phyloP scores from a whole-genome alignment of 805 yeast species.

The Suhomyces xylopsoci region DNA sequence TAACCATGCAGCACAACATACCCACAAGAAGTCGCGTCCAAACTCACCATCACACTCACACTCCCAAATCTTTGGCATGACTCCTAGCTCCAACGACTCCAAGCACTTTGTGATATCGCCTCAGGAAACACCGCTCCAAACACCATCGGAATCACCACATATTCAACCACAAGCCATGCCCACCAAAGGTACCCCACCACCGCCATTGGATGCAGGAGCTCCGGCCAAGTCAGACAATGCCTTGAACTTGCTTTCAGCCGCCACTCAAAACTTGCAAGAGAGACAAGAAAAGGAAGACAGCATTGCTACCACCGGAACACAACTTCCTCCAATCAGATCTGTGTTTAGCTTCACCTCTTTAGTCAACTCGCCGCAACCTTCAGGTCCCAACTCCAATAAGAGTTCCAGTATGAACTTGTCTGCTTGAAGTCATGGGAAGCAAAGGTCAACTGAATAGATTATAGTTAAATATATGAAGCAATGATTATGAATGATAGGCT shows the following conservation, averaged over 20 bases:
- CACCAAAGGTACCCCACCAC: not conserved
- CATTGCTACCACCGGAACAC: slow-evolving; percentile 40
- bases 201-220: not conserved
- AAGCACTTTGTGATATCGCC: slow-evolving; percentile 22
- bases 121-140: slow-evolving; percentile 48
- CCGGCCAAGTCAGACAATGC: slow-evolving; percentile 11
- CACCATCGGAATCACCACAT: slow-evolving; percentile 50
- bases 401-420: slow-evolving; percentile 7
- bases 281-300: slow-evolving; percentile 14
- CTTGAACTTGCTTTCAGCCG: slow-evolving; percentile 20
- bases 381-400: slow-evolving; percentile 1
- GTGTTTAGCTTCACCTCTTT: slow-evolving; percentile 28
- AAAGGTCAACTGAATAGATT: not conserved
- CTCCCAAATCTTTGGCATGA: slow-evolving; percentile 3
- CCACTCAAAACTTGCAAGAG: slow-evolving; percentile 23
- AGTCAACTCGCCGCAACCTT: slow-evolving; percentile 6
- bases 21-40: slow-evolving; percentile 44
- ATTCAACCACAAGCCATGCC: slow-evolving; percentile 24
- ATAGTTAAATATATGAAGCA: not conserved
- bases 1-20: slow-evolving; percentile 5
- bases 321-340: slow-evolving; percentile 40
- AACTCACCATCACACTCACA: slow-evolving; percentile 37
- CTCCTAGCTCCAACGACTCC: not conserved
- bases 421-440: slow-evolving; percentile 3
- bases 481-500: not conserved